phyloP scores from a whole-genome alignment of 2,329 filamentous ascomycete species.

The Phialemoniopsis sp. region DNA sequence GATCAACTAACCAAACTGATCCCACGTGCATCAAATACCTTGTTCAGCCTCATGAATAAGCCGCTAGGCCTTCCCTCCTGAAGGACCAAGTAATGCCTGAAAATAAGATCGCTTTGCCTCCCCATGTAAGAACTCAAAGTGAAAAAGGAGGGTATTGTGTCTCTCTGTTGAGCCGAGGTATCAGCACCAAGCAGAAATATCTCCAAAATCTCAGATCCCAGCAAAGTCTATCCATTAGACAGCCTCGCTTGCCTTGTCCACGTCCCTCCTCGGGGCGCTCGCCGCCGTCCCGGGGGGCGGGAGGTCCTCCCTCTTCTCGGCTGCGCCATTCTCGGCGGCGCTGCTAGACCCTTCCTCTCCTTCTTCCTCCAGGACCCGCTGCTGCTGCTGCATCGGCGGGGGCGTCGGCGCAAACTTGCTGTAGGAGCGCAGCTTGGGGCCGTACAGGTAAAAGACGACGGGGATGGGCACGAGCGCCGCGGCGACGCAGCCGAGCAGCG shows the following conservation, averaged over 20 bases:
- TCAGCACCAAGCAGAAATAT: too few species aligned
- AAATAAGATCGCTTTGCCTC: too few species aligned
- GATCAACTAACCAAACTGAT: too few species aligned
- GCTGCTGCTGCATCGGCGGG: constrained; percentile 8
- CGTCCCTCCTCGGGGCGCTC: constrained; percentile 4
- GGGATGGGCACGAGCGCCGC: constrained; percentile 56
- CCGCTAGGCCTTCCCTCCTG: too few species aligned
- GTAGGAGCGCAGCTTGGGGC: constrained; percentile 48
- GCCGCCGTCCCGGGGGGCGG: constrained; percentile 15
- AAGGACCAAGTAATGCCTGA: too few species aligned
- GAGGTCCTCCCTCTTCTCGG: constrained; percentile 10
- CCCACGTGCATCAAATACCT: too few species aligned
- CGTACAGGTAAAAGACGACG: constrained; percentile 58
- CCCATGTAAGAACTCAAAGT: too few species aligned
- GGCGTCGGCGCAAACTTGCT: constrained; percentile 52
- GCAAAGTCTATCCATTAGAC: constrained; percentile 9
- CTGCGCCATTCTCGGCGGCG: not conserved
- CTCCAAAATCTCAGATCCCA: too few species aligned
- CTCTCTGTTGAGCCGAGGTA: too few species aligned
- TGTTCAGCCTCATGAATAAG: too few species aligned
- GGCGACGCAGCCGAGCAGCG: constrained; percentile 58
- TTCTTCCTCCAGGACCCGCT: constrained; percentile 12
- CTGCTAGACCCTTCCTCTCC: not conserved
- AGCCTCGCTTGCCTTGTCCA: constrained; percentile 15
- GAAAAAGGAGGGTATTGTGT: too few species aligned